Evolutionary conservation across 805 yeast species (phyloP), one percentile per base, ranked within the genome.

Genomic region (Kodamaea leandrae): DNA sequence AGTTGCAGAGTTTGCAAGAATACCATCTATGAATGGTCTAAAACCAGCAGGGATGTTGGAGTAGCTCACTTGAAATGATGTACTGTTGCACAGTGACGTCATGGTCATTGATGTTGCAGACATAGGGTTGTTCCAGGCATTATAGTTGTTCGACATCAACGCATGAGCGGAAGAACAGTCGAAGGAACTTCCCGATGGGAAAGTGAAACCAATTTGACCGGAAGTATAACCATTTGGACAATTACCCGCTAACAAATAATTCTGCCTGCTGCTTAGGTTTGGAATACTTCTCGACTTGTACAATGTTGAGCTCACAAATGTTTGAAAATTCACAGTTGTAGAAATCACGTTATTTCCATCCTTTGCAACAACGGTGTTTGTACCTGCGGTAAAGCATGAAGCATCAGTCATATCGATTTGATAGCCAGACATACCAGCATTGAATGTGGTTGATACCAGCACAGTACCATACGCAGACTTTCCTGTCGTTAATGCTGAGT

Each of bases 21-120:
- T 12, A 7, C 43, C 33, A 34, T 51, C 54, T 25, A 58, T 46
- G 39, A 48, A 58, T 6, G 60, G 58, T 13, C 61, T 44, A 42
- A 47, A 56, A 2, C 66, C 66, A 2, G 63, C 60, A 6, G 65
- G 64, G 19, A 61, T 29, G 37, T 52, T 55, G 4, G 24, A 18
- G 42, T 52, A 60, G 12, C 17, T 39, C 7, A 43, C 21, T 1
- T 28, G 10, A 18, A n/a, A 39, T 13, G 28, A 33, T 7, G 10
- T 19, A 2, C 42, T 4, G 17, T 45, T 32, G 46, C 64, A 61
- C 8, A 6, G 6, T 14, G 16, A 4, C 32, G 32, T 27, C 16
- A 27, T 13, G 4, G 7, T 6, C 2, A 50, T 13, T 10, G 42
- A 43, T 4, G 55, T 45, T 19, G 15, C 39, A 21, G 30, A 9